Evolutionary conservation across 192 early-diverging fungal genomes (phyloP).

Genomic region (Diversispora epigaea): DNA sequence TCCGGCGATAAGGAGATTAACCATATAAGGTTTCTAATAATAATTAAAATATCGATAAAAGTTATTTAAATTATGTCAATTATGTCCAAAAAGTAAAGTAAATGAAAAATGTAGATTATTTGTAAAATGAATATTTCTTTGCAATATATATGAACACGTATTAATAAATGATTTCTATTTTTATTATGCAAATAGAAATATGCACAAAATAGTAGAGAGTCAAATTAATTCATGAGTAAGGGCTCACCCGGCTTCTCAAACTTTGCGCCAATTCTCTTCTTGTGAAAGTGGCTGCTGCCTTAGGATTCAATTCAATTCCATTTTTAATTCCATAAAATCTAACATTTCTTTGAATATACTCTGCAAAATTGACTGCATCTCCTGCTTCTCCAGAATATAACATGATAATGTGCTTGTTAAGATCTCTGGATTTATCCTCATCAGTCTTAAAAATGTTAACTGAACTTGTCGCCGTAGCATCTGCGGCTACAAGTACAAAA

Average conservation of each 20-base stretch:
- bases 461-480: conserved; percentile 70
- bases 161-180: too few relatives aligned
- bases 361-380: conserved; percentile 91
- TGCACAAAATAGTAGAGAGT: not conserved
- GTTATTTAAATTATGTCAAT: not conserved
- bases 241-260: conserved; percentile 72
- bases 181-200: too few relatives aligned
- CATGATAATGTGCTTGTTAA: conserved; percentile 82
- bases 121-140: not conserved
- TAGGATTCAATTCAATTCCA: conserved; percentile 76
- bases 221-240: not conserved
- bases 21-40: conserved; percentile 77
- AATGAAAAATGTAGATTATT: not conserved
- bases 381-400: conserved; percentile 87
- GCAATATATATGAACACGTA: not conserved
- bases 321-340: conserved; percentile 88
- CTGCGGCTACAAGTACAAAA: conserved; percentile 85
- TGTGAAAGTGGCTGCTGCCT: conserved; percentile 79
- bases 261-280: conserved; percentile 83
- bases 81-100: not conserved
- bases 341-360: conserved; percentile 93
- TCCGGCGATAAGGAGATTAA: conserved; percentile 88
- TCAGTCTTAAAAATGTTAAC: conserved; percentile 91
- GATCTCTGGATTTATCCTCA: conserved; percentile 86
- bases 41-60: not conserved